Base-by-base conservation (phyloP, 768 basidiomycete genomes). In the Tephrocybe sp. region DNA sequence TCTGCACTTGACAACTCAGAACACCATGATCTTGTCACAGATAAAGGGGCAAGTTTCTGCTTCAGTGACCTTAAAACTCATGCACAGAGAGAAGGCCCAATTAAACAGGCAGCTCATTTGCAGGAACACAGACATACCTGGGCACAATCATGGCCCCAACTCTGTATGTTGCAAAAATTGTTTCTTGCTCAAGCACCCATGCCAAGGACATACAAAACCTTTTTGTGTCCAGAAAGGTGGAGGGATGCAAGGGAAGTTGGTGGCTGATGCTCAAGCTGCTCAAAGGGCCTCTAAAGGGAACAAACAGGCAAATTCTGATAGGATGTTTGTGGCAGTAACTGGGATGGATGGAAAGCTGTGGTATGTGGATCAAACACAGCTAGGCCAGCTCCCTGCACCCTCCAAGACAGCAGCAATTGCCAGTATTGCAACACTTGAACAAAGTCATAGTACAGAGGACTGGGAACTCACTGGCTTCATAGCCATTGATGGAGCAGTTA, bases 191-290 rank as follows among this genome's bases (percentile, higher is more conserved):
- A 26, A 46, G 32, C 18, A 26, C 12, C 39, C 33, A 6, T 28
- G 40, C 7, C 15, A 48, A 0, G 49, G 54, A 1, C 65, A 65
- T 32, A 53, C 43, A 4, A 26, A 34, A 3, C 25, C 56, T 2
- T 68, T 54, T 34, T 67, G 66, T 38, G 53, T 66, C 12, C 25
- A 39, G 0, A 21, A 38, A 14, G 60, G 62, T 15, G 65, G 68
- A 2, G 65, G 66, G 0, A 65, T 67, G 65, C 61, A 48, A 2
- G 62, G 68, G 0, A 66, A 67, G 28, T 53, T 62, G 1, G 41
- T 65, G 3, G 55, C 48, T 1, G 61, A 66, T 20, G 57, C 61
- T 0, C 50, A 28, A 3, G 58, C 49, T 0, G 56, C 56, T 0
- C 24, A 36, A 7, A 17, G n/a, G 39, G 37, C n/a, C n/a, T 44